Base-by-base conservation (phyloP, 1,139 yeast species). In the Scheffersomyces insectosa region DNA sequence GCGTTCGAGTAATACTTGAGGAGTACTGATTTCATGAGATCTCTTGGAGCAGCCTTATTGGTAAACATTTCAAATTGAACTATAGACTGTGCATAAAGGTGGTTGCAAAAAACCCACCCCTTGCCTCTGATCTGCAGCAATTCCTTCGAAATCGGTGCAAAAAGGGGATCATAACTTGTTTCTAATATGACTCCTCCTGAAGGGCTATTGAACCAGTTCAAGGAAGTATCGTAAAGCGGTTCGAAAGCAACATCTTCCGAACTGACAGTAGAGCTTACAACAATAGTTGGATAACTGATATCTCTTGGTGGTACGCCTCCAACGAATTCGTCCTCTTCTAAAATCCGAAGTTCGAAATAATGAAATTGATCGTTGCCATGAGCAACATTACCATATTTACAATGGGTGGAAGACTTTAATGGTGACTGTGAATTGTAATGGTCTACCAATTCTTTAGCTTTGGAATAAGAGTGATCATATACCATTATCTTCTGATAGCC, bases 151-250 rank as follows among this genome's bases (percentile, higher is more conserved):
- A 20, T 5, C 25, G 25, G 25, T 20, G 25, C 6, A 20, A 3
- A 20, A 20, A 20, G 25, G 8, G 25, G 8, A 7, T 7, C 31
- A 52, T 33, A 33, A 16, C 47, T 45, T 4, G 54, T 50, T 36
- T 53, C 54, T 16, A 53, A 34, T 3, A 49, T 40, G 3, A 48
- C 50, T 6, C 57, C 57, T 28, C 57, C 57, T n/a, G 54, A 41
- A 10, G 48, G 42, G 32, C 47, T 48, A 11, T 40, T 42, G 37
- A 52, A 47, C 57, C 57, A 53, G 16, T 30, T 28, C 3, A 13
- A 4, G 6, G 49, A 40, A 5, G 48, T 9, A 10, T 42, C 33
- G 12, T 45, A 16, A 13, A 43, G 23, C 10, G 23, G 12, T 14
- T 31, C 34, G 20, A 13, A 5, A 12, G 34, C n/a, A 31, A 31